Conservation (phyloP, 495 filamentous ascomycete species). For the Xylaria cubensis region DNA sequence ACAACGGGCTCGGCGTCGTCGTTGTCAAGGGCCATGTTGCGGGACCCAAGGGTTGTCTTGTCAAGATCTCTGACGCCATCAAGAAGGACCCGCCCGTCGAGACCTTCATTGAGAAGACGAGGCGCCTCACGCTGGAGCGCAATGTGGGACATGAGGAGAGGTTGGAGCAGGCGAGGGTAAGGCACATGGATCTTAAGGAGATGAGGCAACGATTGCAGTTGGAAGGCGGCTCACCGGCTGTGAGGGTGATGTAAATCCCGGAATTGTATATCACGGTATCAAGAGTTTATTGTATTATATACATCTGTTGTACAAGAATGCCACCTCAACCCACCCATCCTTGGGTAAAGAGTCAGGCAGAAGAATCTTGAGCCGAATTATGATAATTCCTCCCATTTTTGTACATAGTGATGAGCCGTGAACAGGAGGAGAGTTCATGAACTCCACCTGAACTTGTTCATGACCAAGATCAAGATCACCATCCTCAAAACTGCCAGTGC, state of each 20-base stretch:
- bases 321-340: conserved; percentile 2
- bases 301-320: conserved; percentile 27
- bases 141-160: conserved; percentile 45
- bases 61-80: conserved; percentile 87
- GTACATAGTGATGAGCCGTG: not conserved
- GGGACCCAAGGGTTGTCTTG: conserved; percentile 81
- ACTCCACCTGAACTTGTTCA: not conserved
- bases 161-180: conserved; percentile 46
- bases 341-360: conserved; percentile 5
- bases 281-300: conserved; percentile 36
- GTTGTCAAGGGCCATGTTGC: conserved; percentile 85
- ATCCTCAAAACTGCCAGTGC: not conserved
- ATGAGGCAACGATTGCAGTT: conserved; percentile 48
- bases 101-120: conserved; percentile 48
- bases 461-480: not conserved
- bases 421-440: not conserved
- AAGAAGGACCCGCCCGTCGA: conserved; percentile 84
- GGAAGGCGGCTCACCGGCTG: conserved; percentile 26
- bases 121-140: conserved; percentile 45
- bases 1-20: conserved; percentile 82
- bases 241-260: conserved; percentile 28
- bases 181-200: conserved; percentile 52
- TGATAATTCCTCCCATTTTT: conserved; percentile 12
- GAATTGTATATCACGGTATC: conserved; percentile 37
- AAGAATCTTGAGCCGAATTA: not conserved